Conservation (phyloP, 2,329 filamentous ascomycete species). For the Neofusicoccum umdonicola region DNA sequence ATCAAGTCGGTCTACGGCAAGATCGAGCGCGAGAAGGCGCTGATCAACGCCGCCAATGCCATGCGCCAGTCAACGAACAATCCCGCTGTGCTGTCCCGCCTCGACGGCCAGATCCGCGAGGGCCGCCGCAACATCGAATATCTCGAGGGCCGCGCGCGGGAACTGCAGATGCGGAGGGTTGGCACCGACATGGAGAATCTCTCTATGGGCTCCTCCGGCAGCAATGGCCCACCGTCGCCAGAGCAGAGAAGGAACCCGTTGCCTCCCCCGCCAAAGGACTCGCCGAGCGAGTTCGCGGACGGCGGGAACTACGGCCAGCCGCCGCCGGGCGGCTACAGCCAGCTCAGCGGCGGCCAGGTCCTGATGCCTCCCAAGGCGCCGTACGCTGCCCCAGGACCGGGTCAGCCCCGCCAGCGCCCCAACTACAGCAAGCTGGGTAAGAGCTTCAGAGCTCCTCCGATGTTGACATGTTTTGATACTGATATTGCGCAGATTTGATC, state of each 20-base stretch:
- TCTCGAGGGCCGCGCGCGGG: conserved; percentile 86
- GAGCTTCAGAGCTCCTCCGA: conserved; percentile 28
- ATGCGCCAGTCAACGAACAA: conserved; percentile 98
- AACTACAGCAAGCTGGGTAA: conserved; percentile 96
- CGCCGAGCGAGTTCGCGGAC: conserved; percentile 53
- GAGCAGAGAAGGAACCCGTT: conserved; percentile 37
- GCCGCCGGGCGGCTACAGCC: conserved; percentile 54
- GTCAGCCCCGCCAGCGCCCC: conserved; percentile 64
- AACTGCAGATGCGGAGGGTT: conserved; percentile 79
- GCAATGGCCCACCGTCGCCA: conserved; percentile 34
- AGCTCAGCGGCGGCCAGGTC: conserved; percentile 64
- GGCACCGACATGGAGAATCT: conserved; percentile 66
- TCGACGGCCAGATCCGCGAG: conserved; percentile 93
- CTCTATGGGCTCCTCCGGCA: conserved; percentile 55
- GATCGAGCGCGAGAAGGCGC: conserved; percentile 94
- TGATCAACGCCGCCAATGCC: conserved; percentile 89
- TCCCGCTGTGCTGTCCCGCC: conserved; percentile 80
- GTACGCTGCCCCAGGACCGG: conserved; percentile 70
- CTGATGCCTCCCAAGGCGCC: conserved; percentile 80
- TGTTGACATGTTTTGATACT: conserved; percentile 18
- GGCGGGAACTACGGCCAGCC: conserved; percentile 62
- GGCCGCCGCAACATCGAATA: conserved; percentile 91
- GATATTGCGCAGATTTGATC: conserved; percentile 71
- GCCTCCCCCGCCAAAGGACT: conserved; percentile 71
- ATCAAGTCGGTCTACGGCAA: conserved; percentile 86